phyloP scores from a whole-genome alignment of 257 asterid species.

The Nicotiana undulata region DNA sequence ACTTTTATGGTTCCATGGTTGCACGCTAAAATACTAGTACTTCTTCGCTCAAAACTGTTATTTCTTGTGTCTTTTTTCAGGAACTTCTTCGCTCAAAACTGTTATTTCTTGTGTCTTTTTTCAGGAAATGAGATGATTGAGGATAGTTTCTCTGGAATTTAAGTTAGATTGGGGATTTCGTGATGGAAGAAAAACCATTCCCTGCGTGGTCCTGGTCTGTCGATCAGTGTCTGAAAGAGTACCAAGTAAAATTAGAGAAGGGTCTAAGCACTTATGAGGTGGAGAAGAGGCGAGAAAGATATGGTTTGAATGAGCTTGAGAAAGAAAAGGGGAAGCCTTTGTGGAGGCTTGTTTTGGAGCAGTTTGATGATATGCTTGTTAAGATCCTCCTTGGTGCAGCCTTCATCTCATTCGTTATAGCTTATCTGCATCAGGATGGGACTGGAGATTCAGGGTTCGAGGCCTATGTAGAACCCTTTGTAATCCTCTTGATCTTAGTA shows the following conservation, averaged over 20 bases:
- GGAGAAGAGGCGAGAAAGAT: slow-evolving; percentile 48
- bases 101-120: not conserved
- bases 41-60: not conserved
- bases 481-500: slow-evolving; percentile 46
- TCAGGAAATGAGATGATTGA: slow-evolving; percentile 28
- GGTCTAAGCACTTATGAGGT: slow-evolving; percentile 58
- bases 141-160: slow-evolving; percentile 2
- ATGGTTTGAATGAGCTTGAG: slow-evolving; percentile 65
- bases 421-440: slow-evolving; percentile 46
- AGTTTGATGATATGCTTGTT: slow-evolving; percentile 73
- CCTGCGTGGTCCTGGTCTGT: slow-evolving; percentile 74
- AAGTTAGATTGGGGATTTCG: slow-evolving; percentile 12
- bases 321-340: slow-evolving; percentile 71
- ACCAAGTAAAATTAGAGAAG: slow-evolving; percentile 52
- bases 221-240: slow-evolving; percentile 63
- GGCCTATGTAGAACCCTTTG: slow-evolving; percentile 62
- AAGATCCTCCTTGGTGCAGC: slow-evolving; percentile 72
- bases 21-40: not conserved
- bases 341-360: slow-evolving; percentile 66
- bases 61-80: slow-evolving; percentile 10
- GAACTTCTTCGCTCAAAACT: slow-evolving; percentile 7
- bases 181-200: slow-evolving; percentile 35
- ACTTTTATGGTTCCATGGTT: not conserved
- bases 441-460: slow-evolving; percentile 40
- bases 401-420: slow-evolving; percentile 56